Base-by-base conservation (phyloP, 2,329 filamentous ascomycete species). In the Fusarium sp. region DNA sequence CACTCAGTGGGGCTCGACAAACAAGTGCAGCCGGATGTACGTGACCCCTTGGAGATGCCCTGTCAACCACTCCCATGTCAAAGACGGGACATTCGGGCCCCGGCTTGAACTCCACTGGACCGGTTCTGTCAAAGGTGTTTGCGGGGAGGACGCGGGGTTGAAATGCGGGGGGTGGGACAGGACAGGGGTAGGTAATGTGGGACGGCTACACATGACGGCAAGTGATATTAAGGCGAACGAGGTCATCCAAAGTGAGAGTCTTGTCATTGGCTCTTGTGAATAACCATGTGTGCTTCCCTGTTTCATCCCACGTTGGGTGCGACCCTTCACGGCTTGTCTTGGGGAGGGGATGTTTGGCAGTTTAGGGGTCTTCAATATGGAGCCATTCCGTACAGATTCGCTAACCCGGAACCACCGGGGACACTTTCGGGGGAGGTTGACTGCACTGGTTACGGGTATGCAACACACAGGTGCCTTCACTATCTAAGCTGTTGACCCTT, bases 331-430 rank as follows among this genome's bases (percentile, higher is more conserved):
- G 64, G 64, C 5, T 41, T 66, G 11, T 30, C 32, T 4, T 20
- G 20, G 2, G 23, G n/a, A 18, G 35, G 16, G 5, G 3, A 39
- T 7, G 64, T 66, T 1, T 32, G 41, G 41, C 64, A 66, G 20
- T 66, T 66, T 20, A 20, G 54, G 18, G 54, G 64, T 8, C 35
- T 66, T 32, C 41, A 13, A 5, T 66, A 66, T 32, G 64, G 39
- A 13, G 18, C n/a, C 30, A 52, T 66, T 37, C 41, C 54, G 4
- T 37, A 11, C 9, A 30, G 64, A 10, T 66, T 66, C 39, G 41
- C 41, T 5, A 27, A 23, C 16, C 52, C 54, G 14, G 37, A 66
- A n/a, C 64, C 41, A 5, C 50, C 52, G n/a, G 14, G n/a, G 10
- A 27, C 37, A 5, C 27, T 66, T 48, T 32, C 50, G 8, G 48